Evolutionary conservation across 169 alveolate genomes (phyloP).

Genomic region (Plasmodium coatneyi): DNA sequence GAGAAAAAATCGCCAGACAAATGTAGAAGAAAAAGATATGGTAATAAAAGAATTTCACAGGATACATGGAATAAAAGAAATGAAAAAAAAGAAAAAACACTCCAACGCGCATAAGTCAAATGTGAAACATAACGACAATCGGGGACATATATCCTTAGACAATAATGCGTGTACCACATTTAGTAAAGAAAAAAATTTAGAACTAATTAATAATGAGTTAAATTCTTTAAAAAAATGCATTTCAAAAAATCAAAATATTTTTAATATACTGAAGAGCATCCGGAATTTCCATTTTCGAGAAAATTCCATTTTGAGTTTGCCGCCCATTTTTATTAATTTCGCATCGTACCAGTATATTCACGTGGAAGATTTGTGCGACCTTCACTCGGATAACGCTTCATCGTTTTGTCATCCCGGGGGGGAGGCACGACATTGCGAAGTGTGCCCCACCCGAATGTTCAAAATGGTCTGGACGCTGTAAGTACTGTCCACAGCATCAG

Average conservation of each 20-base stretch:
- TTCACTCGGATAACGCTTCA: constrained; percentile 35
- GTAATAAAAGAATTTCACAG: constrained; percentile 54
- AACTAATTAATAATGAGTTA: constrained; percentile 56
- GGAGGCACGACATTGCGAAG: constrained; percentile 15
- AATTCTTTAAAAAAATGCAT: constrained; percentile 62
- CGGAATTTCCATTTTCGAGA: constrained; percentile 65
- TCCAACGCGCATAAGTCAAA: constrained; percentile 5
- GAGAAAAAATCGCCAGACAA: constrained; percentile 74
- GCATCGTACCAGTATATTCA: constrained; percentile 43
- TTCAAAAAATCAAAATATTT: constrained; percentile 52
- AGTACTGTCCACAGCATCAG: neutral
- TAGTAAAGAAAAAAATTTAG: constrained; percentile 64
- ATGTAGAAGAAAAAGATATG: constrained; percentile 15
- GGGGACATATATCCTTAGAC: neutral
- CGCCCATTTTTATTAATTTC: constrained; percentile 60
- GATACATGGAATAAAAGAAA: constrained; percentile 75
- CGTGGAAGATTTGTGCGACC: constrained; percentile 48
- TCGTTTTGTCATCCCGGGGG: neutral
- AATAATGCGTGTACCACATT: neutral
- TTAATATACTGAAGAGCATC: constrained; percentile 39
- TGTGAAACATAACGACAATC: constrained; percentile 35
- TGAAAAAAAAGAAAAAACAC: constrained; percentile 72
- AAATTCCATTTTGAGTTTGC: constrained; percentile 72
- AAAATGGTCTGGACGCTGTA: neutral
- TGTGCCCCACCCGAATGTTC: neutral